Conservation (phyloP, 495 filamentous ascomycete genomes). For the Penicillium roqueforti region DNA sequence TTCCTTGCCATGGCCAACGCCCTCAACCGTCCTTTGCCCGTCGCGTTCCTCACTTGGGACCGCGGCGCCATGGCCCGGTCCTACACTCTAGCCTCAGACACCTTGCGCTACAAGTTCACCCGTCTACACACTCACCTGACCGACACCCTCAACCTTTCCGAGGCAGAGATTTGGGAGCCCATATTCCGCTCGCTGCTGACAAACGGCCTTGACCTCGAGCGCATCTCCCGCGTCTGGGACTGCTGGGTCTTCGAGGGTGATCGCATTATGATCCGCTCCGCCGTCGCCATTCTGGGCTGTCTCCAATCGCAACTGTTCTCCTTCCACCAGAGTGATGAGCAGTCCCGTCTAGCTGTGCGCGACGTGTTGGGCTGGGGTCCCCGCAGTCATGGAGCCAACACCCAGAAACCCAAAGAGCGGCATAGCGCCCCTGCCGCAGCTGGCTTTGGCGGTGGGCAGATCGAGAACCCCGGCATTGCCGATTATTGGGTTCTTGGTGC, state of each 20-base stretch:
- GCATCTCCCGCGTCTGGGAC: conserved; percentile 80
- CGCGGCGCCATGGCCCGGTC: conserved; percentile 64
- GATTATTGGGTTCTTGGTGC: conserved; percentile 43
- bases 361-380: conserved; percentile 53
- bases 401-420: conserved; percentile 34
- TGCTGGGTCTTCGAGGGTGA: conserved; percentile 95
- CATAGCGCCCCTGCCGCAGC: conserved; percentile 39
- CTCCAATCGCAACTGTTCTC: conserved; percentile 62
- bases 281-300: conserved; percentile 63
- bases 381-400: conserved; percentile 32
- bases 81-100: conserved; percentile 66
- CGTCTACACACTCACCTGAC: conserved; percentile 65
- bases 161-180: conserved; percentile 51
- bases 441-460: conserved; percentile 41
- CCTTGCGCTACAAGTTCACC: conserved; percentile 67
- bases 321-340: conserved; percentile 42
- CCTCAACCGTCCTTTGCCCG: conserved; percentile 80
- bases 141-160: conserved; percentile 39
- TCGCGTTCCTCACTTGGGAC: conserved; percentile 83
- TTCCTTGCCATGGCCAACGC: conserved; percentile 84
- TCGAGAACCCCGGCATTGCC: conserved; percentile 35
- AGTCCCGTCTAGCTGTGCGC: conserved; percentile 32
- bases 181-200: conserved; percentile 58
- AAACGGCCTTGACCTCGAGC: conserved; percentile 61
- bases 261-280: conserved; percentile 69